These are phyloP conservation scores for Ustilago tritici DNA, from an alignment of 1,284 basidiomycete species.

Conservation along the genomic window DNA sequence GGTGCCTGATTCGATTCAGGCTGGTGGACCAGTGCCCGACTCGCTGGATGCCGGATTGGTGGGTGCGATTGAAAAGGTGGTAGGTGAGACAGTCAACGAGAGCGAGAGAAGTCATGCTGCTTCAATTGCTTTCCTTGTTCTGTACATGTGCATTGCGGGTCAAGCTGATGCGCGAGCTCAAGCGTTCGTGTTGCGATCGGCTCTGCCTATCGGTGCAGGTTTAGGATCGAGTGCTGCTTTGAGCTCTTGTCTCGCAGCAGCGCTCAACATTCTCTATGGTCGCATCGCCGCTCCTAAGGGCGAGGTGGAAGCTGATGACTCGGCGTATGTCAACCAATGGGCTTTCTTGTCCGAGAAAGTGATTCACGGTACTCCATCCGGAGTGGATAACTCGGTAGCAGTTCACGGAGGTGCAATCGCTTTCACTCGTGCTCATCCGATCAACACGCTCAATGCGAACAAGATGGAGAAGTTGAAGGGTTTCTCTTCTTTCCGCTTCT, in stretches of 20 bases:
- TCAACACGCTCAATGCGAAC: slow-evolving; percentile 73
- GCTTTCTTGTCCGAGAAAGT: slow-evolving; percentile 97
- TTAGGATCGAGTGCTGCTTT: slow-evolving; percentile 97
- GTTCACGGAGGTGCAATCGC: slow-evolving; percentile 92
- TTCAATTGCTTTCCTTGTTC: slow-evolving; percentile 87
- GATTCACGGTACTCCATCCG: slow-evolving; percentile 95
- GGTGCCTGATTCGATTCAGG: slow-evolving; percentile 63
- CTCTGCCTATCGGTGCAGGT: slow-evolving; percentile 98
- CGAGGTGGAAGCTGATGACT: slow-evolving; percentile 69
- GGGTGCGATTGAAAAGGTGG: slow-evolving; percentile 51
- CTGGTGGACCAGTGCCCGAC: slow-evolving; percentile 74
- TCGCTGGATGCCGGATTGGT: slow-evolving; percentile 58
- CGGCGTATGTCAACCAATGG: slow-evolving; percentile 88
- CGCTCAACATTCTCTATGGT: slow-evolving; percentile 75
- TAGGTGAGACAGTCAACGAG: slow-evolving; percentile 55
- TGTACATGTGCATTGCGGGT: slow-evolving; percentile 85
- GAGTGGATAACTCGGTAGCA: slow-evolving; percentile 95
- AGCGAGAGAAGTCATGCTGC: slow-evolving; percentile 74
- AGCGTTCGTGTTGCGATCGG: slow-evolving; percentile 85
- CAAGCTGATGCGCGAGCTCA: slow-evolving; percentile 77
- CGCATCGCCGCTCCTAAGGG: slow-evolving; percentile 73
- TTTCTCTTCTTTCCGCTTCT: slow-evolving; percentile 76
- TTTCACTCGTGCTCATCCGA: slow-evolving; percentile 85
- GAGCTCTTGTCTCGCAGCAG: slow-evolving; percentile 85
- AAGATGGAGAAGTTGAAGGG: slow-evolving; percentile 88